These are phyloP conservation scores for Neurospora sp. DNA, from an alignment of 495 filamentous ascomycete genomes.

Conservation along the genomic window DNA sequence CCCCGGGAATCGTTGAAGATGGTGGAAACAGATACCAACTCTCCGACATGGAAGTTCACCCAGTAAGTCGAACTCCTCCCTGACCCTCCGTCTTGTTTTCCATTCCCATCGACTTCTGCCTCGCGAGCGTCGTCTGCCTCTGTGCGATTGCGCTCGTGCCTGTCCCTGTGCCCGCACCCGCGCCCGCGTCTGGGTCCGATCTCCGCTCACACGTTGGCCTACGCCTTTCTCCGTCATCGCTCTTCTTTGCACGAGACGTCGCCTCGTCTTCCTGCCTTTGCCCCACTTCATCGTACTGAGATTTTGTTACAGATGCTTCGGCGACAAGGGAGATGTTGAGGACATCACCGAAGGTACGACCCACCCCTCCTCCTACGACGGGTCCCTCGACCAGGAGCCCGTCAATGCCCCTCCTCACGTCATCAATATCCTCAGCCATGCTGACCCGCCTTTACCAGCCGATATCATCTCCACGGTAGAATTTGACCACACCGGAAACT, in stretches of 20 bases:
- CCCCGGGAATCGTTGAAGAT: slow-evolving; percentile 48
- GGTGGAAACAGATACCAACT: slow-evolving; percentile 88
- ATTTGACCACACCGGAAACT: slow-evolving; percentile 98
- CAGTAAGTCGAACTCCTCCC: slow-evolving; percentile 60
- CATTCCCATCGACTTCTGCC: background rate
- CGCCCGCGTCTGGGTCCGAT: background rate
- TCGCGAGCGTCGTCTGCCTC: background rate
- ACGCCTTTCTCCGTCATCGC: background rate
- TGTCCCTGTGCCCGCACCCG: background rate
- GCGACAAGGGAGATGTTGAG: slow-evolving; percentile 98
- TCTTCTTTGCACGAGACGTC: background rate
- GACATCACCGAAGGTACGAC: slow-evolving; percentile 95
- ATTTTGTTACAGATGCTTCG: slow-evolving; percentile 67
- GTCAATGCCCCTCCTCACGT: background rate
- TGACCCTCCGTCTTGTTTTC: background rate
- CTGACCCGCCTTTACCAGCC: slow-evolving; percentile 44
- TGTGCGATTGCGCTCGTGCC: background rate
- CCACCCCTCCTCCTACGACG: background rate
- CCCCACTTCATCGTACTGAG: slow-evolving; percentile 12
- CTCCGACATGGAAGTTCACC: slow-evolving; percentile 99
- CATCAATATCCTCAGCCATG: background rate
- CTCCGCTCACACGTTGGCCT: background rate
- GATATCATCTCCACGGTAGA: slow-evolving; percentile 99
- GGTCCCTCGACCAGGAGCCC: background rate
- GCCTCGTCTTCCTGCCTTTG: background rate